Evolutionary conservation across 2,329 filamentous ascomycete species (phyloP), one percentile per base, ranked within the genome.

Genomic region (Colletotrichum sp.): DNA sequence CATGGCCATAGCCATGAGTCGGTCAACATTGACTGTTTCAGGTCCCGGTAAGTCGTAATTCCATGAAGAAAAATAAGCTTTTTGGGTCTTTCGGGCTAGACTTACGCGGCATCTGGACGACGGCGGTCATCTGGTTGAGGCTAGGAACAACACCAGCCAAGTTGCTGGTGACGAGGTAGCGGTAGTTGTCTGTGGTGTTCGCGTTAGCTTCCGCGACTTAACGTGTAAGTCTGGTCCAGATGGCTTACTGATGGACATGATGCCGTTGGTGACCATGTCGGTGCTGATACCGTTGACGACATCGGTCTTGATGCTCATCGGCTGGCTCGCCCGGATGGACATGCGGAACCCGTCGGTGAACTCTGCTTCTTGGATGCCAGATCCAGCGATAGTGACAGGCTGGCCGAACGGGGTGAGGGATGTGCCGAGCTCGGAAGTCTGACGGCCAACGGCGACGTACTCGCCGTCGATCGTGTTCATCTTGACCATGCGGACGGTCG

Each of bases 101-200:
- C 78, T 69, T 71, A 79, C 78, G 68, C 26, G 78, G 78, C 36
- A 79, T 67, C 62, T 79, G 78, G 32, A 79, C 78, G 32, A 79
- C 78, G 32, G 78, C 78, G 2, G 78, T 76, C 78, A 79, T 79
- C 24, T 22, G 32, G 70, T 79, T 79, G 63, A 79, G 78, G 57
- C 75, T 72, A 16, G 77, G 71, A 15, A 66, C 57, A 6, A 79
- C 78, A 30, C 77, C 78, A 6, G 77, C 78, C 30, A 79, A 62
- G 63, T 77, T 79, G 52, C 76, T 79, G 32, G 78, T 79, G 28
- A 79, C 78, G 26, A 79, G 78, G n/a, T 79, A 79, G 13, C 78
- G 73, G 63, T 77, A 79, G 71, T 79, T 79, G 71, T 79, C 78
- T 79, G 32, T 52, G 32, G 22, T 12, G 1, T 24, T 13, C 0